Base-by-base conservation (phyloP, 495 filamentous ascomycete species). In the Jackrogersella minutella region DNA sequence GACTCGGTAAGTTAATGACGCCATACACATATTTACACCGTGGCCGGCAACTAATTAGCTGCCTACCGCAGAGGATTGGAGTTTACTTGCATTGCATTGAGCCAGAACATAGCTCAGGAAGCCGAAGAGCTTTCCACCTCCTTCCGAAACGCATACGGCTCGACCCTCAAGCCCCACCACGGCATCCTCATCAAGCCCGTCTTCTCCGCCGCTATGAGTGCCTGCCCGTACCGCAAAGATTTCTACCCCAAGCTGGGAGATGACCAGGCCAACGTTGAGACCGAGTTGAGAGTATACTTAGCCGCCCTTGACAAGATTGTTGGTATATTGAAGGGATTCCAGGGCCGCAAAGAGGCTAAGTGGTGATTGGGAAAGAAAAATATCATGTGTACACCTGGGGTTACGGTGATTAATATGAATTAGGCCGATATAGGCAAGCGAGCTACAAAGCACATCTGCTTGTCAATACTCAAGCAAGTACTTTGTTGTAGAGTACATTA, bases 151-250 rank as follows among this genome's bases (percentile, higher is more conserved):
- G 91, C 95, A 63, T 99, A 98, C 80, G 85, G 81, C 71, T 78
- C 76, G 57, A 96, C 94, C 55, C 91, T 99, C 70, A 96, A 94
- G 80, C 90, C 87, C 24, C 90, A 97, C 81, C 95, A 99, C 84
- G 85, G 81, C 68, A 90, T 95, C 77, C 46, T 97, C 28, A 80
- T 97, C 46, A 96, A 93, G 81, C 91, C 91, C 57, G 82, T 97
- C 68, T 97, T 97, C 84, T 89, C 84, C 66, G 88, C 92, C 56
- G 95, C 96, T 66, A 97, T 98, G 92, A 84, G 85, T 62, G 93
- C 92, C 7, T 93, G 90, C 68, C 95, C 96, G 2, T 96, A 96
- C 83, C 87, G 93, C 39, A 91, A 90, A 64, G 89, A 91, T 71
- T 98, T 98, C 74, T 97, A 97, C 73, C 73, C 70, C 47, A 97